These are phyloP conservation scores for Epichloe brachyelytri DNA, from an alignment of 2,329 filamentous ascomycete genomes.

Conservation along the genomic window DNA sequence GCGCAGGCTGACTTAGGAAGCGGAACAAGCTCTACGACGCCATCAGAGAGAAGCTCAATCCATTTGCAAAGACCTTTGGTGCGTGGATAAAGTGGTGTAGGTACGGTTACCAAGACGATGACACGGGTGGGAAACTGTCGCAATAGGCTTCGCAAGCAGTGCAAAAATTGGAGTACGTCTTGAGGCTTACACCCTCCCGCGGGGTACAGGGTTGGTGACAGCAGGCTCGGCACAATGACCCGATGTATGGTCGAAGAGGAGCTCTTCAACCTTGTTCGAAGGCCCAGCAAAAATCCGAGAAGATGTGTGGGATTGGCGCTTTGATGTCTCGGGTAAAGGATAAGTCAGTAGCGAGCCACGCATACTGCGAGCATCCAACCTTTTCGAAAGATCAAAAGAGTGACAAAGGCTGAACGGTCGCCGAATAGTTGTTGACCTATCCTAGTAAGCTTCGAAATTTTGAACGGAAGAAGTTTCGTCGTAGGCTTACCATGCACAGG, in stretches of 20 bases:
- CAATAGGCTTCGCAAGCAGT: conserved; percentile 62
- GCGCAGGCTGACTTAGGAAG: conserved; percentile 43
- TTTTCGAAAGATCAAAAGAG: conserved; percentile 57
- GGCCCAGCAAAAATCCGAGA: conserved; percentile 50
- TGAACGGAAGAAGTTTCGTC: neutral
- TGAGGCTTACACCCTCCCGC: conserved; percentile 55
- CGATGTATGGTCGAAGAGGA: conserved; percentile 58
- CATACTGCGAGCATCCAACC: conserved; percentile 36
- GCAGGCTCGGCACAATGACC: conserved; percentile 68
- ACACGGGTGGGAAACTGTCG: conserved; percentile 51
- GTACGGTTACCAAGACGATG: conserved; percentile 64
- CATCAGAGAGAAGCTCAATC: conserved; percentile 76
- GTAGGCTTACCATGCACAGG: neutral
- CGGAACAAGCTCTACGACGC: conserved; percentile 72
- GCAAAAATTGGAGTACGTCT: conserved; percentile 68
- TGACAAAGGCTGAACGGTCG: conserved; percentile 41
- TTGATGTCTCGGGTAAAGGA: conserved; percentile 32
- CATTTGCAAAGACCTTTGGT: conserved; percentile 64
- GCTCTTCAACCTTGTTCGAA: conserved; percentile 42
- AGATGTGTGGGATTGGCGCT: conserved; percentile 20
- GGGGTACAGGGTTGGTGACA: conserved; percentile 77
- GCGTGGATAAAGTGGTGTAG: conserved; percentile 68
- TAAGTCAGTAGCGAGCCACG: conserved; percentile 35
- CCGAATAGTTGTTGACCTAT: conserved; percentile 2
- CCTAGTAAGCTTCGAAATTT: neutral